Conservation (phyloP, 495 filamentous ascomycete genomes). For the Penicilliopsis zonata region DNA sequence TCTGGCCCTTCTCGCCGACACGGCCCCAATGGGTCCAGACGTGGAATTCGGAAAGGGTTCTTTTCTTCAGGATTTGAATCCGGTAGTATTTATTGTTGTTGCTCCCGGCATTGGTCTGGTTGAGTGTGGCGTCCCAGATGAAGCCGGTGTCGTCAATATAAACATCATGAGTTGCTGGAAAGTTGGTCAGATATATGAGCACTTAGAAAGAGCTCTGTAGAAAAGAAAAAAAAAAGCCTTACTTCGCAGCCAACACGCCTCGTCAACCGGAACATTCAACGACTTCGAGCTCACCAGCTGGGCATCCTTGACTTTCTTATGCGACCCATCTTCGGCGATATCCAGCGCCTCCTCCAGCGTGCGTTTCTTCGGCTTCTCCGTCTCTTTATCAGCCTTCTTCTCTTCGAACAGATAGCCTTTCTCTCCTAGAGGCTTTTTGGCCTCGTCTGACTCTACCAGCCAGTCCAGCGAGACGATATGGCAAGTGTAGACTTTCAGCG, state of each 20-base stretch:
- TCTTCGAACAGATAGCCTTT: constrained; percentile 22
- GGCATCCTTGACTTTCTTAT: constrained; percentile 31
- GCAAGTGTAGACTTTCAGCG: constrained; percentile 28
- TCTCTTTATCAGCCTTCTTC: constrained; percentile 10
- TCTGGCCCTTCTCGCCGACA: constrained; percentile 61
- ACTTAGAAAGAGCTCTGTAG: too few relatives aligned
- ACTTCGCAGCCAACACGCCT: constrained; percentile 27
- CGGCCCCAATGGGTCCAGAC: constrained; percentile 70
- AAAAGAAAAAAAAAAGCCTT: constrained; percentile 8
- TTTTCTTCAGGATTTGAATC: constrained; percentile 35
- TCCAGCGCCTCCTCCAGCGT: constrained; percentile 5
- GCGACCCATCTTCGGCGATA: constrained; percentile 9
- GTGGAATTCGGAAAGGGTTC: constrained; percentile 17
- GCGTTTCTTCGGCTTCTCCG: constrained; percentile 18
- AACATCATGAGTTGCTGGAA: constrained; percentile 31
- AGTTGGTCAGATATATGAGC: neutral
- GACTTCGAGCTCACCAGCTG: constrained; percentile 27
- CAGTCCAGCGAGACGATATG: constrained; percentile 51
- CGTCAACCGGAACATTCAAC: constrained; percentile 39
- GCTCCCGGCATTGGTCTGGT: constrained; percentile 33
- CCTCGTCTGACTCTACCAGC: constrained; percentile 40
- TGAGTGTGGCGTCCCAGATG: constrained; percentile 48
- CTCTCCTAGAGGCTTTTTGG: constrained; percentile 30
- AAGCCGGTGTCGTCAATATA: constrained; percentile 50
- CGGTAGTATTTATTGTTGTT: constrained; percentile 71